phyloP scores from a whole-genome alignment of 192 early-diverging fungal genomes.

The Rhizophlyctis rosea region DNA sequence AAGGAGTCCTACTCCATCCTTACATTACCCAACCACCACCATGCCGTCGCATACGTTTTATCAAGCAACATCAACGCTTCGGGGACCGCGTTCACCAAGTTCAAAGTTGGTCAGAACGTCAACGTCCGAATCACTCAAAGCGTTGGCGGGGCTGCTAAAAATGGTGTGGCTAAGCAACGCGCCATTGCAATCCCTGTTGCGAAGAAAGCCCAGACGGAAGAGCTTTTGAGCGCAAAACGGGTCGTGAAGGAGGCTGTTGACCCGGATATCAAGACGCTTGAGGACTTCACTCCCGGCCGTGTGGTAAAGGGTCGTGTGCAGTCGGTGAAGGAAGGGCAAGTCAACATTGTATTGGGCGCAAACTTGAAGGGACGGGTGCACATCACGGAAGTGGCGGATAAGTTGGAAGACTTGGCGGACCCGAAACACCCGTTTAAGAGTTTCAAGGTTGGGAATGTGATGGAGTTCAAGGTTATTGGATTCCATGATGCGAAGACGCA shows the following conservation, averaged over 20 bases:
- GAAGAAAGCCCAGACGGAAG: neutral
- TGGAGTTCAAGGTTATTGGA: constrained; percentile 69
- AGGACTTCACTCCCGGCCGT: constrained; percentile 30
- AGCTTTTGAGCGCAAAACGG: constrained; percentile 6
- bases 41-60: constrained; percentile 29
- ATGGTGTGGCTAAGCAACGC: constrained; percentile 14
- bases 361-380: constrained; percentile 76
- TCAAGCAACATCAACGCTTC: constrained; percentile 22
- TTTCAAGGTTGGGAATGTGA: constrained; percentile 26
- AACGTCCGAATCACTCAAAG: constrained; percentile 19
- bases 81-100: constrained; percentile 10
- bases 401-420: constrained; percentile 28
- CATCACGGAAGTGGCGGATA: constrained; percentile 64
- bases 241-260: constrained; percentile 27
- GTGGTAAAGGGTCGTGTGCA: constrained; percentile 31
- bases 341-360: constrained; percentile 62
- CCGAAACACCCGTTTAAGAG: constrained; percentile 36
- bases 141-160: neutral
- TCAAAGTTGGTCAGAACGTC: constrained; percentile 29
- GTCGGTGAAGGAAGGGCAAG: constrained; percentile 33
- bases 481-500: constrained; percentile 57
- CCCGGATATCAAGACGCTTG: constrained; percentile 16
- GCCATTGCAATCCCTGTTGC: constrained; percentile 13
- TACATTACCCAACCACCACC: constrained; percentile 49
- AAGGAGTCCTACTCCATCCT: constrained; percentile 78